A percentile compares a stretch with the other conserved stretches of the same genome.
phyloP scores from a whole-genome alignment of 2,329 filamentous ascomycete species.

The Cyclaneusma minus region DNA sequence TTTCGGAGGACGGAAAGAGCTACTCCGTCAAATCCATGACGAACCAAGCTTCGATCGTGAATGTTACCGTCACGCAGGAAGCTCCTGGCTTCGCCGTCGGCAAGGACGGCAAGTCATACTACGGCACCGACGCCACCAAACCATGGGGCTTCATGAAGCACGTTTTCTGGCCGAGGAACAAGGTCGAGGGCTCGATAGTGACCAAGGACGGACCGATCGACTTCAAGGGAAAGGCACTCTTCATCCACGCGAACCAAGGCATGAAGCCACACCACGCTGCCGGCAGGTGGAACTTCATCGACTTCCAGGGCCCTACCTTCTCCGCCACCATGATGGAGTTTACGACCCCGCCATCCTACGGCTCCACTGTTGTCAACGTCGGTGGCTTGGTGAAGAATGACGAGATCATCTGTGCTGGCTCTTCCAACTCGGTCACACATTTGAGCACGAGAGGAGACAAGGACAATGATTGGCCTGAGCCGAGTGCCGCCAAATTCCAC shows the following conservation, averaged over 20 bases:
- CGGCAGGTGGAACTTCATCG: constrained; percentile 80
- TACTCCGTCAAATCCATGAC: constrained; percentile 86
- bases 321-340: constrained; percentile 93
- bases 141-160: constrained; percentile 93
- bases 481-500: constrained; percentile 54
- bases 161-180: constrained; percentile 84
- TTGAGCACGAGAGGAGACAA: constrained; percentile 53
- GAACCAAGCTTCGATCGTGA: constrained; percentile 68
- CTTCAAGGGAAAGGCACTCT: constrained; percentile 65
- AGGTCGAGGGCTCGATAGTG: constrained; percentile 67
- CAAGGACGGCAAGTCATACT: constrained; percentile 69
- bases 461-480: constrained; percentile 81
- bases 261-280: constrained; percentile 99
- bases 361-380: constrained; percentile 67
- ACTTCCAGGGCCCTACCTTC: constrained; percentile 77
- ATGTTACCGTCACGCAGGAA: constrained; percentile 62
- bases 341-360: constrained; percentile 87
- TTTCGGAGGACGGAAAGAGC: constrained; percentile 67
- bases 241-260: constrained; percentile 77
- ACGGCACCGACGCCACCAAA: constrained; percentile 68
- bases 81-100: constrained; percentile 76
- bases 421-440: constrained; percentile 51
- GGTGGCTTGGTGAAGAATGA: constrained; percentile 70
- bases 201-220: constrained; percentile 71
- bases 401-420: constrained; percentile 53